phyloP scores from a whole-genome alignment of 805 yeast genomes.

The Saccharomycopsis lassenensis region DNA sequence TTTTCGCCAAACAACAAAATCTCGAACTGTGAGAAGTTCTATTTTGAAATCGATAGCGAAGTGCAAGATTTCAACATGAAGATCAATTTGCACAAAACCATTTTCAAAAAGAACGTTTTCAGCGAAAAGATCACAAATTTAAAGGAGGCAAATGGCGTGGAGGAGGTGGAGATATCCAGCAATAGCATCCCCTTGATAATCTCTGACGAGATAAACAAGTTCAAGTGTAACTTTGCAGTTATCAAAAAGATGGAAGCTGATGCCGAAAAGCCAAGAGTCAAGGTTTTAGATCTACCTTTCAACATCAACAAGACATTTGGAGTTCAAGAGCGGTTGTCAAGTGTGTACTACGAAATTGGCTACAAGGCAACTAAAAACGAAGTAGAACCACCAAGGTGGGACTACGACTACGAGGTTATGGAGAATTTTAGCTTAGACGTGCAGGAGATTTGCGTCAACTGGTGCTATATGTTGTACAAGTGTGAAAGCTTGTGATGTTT shows the following conservation, averaged over 20 bases:
- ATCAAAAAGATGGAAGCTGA: too few species aligned
- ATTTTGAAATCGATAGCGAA: background rate
- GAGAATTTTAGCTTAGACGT: constrained; percentile 6
- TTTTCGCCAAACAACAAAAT: constrained; percentile 7
- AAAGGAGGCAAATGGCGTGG: too few species aligned
- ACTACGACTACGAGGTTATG: constrained; percentile 11
- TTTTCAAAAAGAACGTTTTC: constrained; percentile 1
- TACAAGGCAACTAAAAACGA: constrained; percentile 2
- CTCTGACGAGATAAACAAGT: too few species aligned
- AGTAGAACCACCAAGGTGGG: constrained; percentile 8
- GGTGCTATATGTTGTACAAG: background rate
- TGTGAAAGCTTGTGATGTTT: too few species aligned
- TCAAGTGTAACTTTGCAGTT: too few species aligned
- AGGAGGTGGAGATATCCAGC: too few species aligned
- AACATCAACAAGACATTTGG: too few species aligned
- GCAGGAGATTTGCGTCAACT: constrained; percentile 2
- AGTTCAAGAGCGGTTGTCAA: too few species aligned
- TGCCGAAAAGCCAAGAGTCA: too few species aligned
- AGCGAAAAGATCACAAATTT: background rate
- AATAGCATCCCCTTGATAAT: too few species aligned
- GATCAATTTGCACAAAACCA: background rate
- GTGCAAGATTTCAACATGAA: background rate
- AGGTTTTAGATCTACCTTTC: too few species aligned
- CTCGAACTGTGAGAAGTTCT: constrained; percentile 7
- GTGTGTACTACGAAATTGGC: background rate